Conservation (phyloP, 257 asterid species). For the Nicotiana attenuata region DNA sequence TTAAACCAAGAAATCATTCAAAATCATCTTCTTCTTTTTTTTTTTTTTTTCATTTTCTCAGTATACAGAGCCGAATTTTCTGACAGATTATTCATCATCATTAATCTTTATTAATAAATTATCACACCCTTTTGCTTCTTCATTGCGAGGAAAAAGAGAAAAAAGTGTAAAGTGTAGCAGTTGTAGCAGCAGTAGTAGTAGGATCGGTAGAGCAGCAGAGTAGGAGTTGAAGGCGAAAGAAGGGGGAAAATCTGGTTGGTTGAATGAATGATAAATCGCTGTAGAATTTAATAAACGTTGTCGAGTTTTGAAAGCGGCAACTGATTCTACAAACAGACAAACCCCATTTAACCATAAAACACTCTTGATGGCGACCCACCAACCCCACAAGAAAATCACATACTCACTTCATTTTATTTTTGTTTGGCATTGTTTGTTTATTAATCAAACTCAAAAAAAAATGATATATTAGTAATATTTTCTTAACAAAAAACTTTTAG, state of each 20-base stretch:
- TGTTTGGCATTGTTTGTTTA: no score
- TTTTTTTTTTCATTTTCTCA: background rate
- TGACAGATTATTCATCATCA: slow-evolving; percentile 29
- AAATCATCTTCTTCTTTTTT: background rate
- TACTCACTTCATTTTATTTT: background rate
- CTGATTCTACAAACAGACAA: slow-evolving; percentile 42
- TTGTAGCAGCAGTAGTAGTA: background rate
- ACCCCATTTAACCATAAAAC: slow-evolving; percentile 25
- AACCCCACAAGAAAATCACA: background rate
- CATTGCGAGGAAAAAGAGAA: background rate
- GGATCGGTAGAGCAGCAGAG: background rate
- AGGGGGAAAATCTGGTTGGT: background rate
- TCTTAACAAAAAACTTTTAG: no score
- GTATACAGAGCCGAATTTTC: slow-evolving; percentile 37
- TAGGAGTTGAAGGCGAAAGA: background rate
- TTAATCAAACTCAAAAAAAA: no score
- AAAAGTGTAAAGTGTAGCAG: background rate
- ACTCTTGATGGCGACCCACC: slow-evolving; percentile 40
- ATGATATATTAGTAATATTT: no score
- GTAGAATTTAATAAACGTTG: slow-evolving; percentile 28
- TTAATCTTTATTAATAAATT: slow-evolving; percentile 7
- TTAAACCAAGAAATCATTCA: background rate
- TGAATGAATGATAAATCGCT: slow-evolving; percentile 14
- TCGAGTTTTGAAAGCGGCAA: slow-evolving; percentile 50
- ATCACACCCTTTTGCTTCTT: slow-evolving; percentile 15